Conservation (phyloP, 2,329 filamentous ascomycete genomes). For the Coniochaeta prunicola region DNA sequence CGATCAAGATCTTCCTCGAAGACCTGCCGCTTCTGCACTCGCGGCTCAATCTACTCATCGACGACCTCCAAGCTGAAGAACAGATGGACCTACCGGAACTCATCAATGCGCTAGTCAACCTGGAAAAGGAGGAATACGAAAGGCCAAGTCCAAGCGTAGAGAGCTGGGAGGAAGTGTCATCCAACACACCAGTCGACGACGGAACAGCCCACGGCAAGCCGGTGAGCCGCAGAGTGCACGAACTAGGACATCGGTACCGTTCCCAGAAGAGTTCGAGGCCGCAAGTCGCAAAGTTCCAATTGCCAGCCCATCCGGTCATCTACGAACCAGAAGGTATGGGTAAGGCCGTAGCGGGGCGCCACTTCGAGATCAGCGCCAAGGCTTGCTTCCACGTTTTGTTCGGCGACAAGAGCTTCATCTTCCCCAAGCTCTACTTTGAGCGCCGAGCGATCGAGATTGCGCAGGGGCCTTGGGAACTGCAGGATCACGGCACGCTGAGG, state of each 20-base stretch:
- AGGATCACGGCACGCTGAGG: slow-evolving; percentile 63
- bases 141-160: slow-evolving; percentile 67
- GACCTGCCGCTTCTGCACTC: slow-evolving; percentile 75
- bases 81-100: slow-evolving; percentile 62
- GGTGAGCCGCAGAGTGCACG: slow-evolving; percentile 22
- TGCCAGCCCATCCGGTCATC: slow-evolving; percentile 72
- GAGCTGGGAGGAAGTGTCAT: slow-evolving; percentile 82
- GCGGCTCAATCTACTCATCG: slow-evolving; percentile 77
- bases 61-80: slow-evolving; percentile 67
- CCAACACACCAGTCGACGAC: slow-evolving; percentile 52
- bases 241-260: slow-evolving; percentile 27
- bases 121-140: slow-evolving; percentile 58
- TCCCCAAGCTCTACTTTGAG: slow-evolving; percentile 84
- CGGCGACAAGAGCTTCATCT: slow-evolving; percentile 91
- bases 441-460: slow-evolving; percentile 70
- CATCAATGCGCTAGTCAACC: slow-evolving; percentile 63
- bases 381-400: slow-evolving; percentile 94
- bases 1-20: slow-evolving; percentile 89
- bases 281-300: slow-evolving; percentile 62
- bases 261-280: slow-evolving; percentile 26
- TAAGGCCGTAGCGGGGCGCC: slow-evolving; percentile 65
- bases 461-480: slow-evolving; percentile 75
- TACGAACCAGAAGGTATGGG: slow-evolving; percentile 82
- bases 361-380: slow-evolving; percentile 89
- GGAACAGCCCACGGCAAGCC: slow-evolving; percentile 37